Evolutionary conservation across 805 yeast genomes (phyloP), one percentile per base, ranked within the genome.

Genomic region (Blastobotrys peoriensis): DNA sequence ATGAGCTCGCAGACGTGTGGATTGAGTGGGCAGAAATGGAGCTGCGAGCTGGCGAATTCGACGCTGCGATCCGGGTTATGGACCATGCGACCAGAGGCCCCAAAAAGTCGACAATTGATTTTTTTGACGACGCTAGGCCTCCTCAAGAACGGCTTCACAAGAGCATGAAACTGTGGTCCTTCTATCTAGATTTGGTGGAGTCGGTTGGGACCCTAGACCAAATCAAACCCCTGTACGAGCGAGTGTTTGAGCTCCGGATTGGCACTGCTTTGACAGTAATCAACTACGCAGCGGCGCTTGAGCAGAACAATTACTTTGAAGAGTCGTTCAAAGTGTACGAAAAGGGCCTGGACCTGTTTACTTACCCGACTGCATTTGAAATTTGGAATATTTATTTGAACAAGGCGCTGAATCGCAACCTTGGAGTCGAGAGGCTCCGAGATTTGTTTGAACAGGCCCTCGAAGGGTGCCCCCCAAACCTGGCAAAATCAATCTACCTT

Each of bases 1-100:
- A 76, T 18, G 96, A 87, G 48, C 63, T 87, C 17, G 84, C 81
- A 2, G 73, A 73, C 2, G 61, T 89, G 4, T 85, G 87, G 75
- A 65, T 76, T n/a, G 73, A 71, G 15, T 89, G 96, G 96, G 70
- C 83, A 4, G 83, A 83, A 45, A 64, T 77, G 62, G 83, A 81
- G 47, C 55, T 84, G 23, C 65, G 73, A 19, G 62, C 66, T 15
- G 75, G 69, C 18, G 70, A 78, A 42, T 60, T 77, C 17, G 74
- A 70, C 1, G 62, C 60, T 16, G 76, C 75, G 2, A 55, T 67
- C 21, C 61, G 57, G 33, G 65, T 76, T 10, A 53, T 75, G 48
- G 63, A 66, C 35, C 59, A 54, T 8, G 78, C 78, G 1, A 62
- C 76, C 3, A 51, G 52, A 9, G 64, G 70, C 2, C 72, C 77